Evolutionary conservation across 2,329 filamentous ascomycete species (phyloP).

Genomic region (Chalaropsis ovoidea): DNA sequence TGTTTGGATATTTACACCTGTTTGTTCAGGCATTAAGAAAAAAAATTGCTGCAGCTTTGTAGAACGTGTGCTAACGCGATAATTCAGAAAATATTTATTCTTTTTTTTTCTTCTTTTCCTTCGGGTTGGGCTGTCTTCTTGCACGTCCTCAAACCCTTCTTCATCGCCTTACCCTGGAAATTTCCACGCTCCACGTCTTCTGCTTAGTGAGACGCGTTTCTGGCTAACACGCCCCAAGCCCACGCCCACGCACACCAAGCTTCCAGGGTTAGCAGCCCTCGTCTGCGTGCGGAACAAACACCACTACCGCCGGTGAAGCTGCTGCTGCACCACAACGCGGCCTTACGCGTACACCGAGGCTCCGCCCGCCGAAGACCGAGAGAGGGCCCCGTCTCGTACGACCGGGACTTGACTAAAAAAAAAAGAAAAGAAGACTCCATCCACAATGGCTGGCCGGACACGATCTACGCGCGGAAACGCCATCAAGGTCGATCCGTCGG

Average conservation of each 20-base stretch:
- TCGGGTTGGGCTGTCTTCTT: constrained; percentile 20
- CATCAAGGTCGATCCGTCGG: constrained; percentile 11
- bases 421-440: background rate
- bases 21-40: constrained; percentile 9
- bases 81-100: background rate
- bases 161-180: constrained; percentile 23
- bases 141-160: constrained; percentile 21
- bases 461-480: constrained; percentile 22
- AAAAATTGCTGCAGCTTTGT: background rate
- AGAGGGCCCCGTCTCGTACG: background rate
- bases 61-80: constrained; percentile 22
- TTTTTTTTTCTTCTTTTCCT: constrained; percentile 17
- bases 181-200: constrained; percentile 14
- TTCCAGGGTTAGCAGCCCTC: background rate
- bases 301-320: no score
- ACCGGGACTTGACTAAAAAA: no score
- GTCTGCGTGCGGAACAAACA: no score
- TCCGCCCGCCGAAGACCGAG: background rate
- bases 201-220: constrained; percentile 22
- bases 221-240: constrained; percentile 13
- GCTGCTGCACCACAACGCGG: background rate
- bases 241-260: background rate
- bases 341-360: background rate
- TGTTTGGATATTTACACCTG: background rate
- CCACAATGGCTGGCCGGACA: constrained; percentile 24